Base-by-base conservation (phyloP, 1,284 basidiomycete species). In the Ceratobasidium sp. region DNA sequence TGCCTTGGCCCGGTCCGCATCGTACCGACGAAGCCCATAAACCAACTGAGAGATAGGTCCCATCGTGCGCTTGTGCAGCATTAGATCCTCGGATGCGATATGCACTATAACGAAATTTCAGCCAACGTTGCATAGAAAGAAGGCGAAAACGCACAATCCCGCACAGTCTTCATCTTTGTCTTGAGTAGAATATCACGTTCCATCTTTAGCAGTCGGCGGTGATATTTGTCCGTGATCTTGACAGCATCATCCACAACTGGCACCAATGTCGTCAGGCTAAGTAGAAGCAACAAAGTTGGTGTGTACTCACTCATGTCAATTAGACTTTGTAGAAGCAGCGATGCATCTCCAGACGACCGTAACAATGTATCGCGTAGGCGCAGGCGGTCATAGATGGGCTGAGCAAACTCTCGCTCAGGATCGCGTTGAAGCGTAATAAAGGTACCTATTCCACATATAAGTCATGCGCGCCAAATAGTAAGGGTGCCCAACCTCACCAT, bases 1-100 rank as follows among this genome's bases (percentile, higher is more conserved):
- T 20, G 58, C 91, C 12, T 89, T 87, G 79, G 87, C 89, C 53
- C 92, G 87, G 82, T 93, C 91, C 9, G 89, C 83, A 80, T 93
- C 92, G 81, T 93, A 93, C 80, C 90, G 86, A 61, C 92, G 86
- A 53, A 93, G 82, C 49, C 91, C 91, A 81, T 91, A 92, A 26
- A 93, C 87, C 81, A 93, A 85, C 0, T 90, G 90, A 83, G 90
- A 91, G 82, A 93, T 89, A 0, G 92, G 92, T 71, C 89, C 91
- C 20, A 93, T 86, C 2, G 91, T 92, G 18, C 91, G 89, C 83
- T 92, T 92, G 82, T 91, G 91, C 78, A 92, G 84, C 67, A 90
- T 91, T 12, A 93, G 86, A 81, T 93, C 92, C 26, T 90, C 92
- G 51, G 91, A 92, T 18, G 93, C 86, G 72, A 93, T 92, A 80